Percentiles rank a stretch among this genome's conserved stretches.
These are phyloP conservation scores for Epichloe aotearoae DNA, from an alignment of 2,329 filamentous ascomycete species.

Conservation along the genomic window DNA sequence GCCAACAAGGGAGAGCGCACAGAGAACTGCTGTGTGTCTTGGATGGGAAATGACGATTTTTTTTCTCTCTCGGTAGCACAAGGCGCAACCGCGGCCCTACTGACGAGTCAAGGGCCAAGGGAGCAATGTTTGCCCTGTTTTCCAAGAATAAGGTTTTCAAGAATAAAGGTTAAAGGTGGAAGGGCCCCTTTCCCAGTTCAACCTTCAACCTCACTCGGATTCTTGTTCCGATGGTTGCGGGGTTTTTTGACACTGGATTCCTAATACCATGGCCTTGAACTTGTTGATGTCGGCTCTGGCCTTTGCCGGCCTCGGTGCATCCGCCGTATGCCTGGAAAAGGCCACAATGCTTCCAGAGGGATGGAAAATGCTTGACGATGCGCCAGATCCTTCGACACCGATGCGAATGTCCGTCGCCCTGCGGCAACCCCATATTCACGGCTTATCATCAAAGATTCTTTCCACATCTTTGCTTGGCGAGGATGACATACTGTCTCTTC, in stretches of 20 bases:
- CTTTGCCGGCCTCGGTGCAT: slow-evolving; percentile 13
- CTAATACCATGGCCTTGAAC: slow-evolving; percentile 7
- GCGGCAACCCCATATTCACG: slow-evolving; percentile 17
- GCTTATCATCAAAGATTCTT: slow-evolving; percentile 14
- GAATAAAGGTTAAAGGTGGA: background rate
- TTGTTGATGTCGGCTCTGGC: slow-evolving; percentile 9
- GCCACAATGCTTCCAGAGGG: slow-evolving; percentile 15
- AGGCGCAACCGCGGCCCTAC: background rate
- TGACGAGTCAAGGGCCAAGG: background rate
- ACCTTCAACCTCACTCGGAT: background rate
- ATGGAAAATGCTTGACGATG: slow-evolving; percentile 15
- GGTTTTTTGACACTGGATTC: background rate
- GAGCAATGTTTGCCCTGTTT: background rate
- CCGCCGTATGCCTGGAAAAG: slow-evolving; percentile 16
- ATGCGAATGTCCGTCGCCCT: slow-evolving; percentile 21
- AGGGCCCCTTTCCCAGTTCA: background rate
- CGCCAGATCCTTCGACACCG: slow-evolving; percentile 11
- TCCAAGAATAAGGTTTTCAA: no score
- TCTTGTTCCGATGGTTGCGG: background rate
- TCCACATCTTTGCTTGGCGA: slow-evolving; percentile 19
- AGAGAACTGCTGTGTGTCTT: background rate
- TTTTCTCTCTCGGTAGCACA: background rate
- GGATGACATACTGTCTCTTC: slow-evolving; percentile 23
- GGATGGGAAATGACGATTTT: background rate
- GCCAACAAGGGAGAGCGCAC: background rate